Evolutionary conservation across 768 basidiomycete species (phyloP).

Genomic region (Kwoniella sp.): DNA sequence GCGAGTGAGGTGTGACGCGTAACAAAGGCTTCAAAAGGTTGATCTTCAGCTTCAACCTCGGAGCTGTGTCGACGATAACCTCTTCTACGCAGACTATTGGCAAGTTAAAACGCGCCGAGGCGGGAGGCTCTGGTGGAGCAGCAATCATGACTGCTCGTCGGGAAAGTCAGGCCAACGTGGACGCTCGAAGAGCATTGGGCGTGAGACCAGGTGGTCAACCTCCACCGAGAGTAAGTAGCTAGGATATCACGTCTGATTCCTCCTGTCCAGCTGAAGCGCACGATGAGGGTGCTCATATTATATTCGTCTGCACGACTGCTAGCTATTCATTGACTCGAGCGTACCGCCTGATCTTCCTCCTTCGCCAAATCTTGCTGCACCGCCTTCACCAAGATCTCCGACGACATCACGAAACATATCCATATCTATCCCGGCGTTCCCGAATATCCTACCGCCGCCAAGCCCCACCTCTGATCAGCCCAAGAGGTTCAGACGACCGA

Average conservation of each 20-base stretch:
- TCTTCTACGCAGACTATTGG: too few relatives aligned
- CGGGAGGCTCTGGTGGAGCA: too few relatives aligned
- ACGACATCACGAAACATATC: conserved; percentile 16
- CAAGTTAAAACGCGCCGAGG: too few relatives aligned
- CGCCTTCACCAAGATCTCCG: conserved; percentile 20
- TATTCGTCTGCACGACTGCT: background rate
- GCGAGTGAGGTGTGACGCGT: too few relatives aligned
- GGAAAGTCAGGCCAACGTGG: conserved; percentile 15
- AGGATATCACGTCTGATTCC: too few relatives aligned
- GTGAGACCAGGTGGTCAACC: conserved; percentile 25
- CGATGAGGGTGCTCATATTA: background rate
- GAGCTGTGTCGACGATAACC: too few relatives aligned
- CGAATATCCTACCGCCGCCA: background rate
- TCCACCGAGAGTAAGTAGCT: conserved; percentile 27
- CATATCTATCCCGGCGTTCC: conserved; percentile 11
- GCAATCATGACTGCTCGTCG: conserved; percentile 3
- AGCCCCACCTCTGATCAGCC: conserved; percentile 27
- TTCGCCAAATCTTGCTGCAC: conserved; percentile 9
- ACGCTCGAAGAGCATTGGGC: conserved; percentile 26
- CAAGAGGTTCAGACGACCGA: conserved; percentile 34
- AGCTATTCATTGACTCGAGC: conserved; percentile 10
- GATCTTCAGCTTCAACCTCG: too few relatives aligned
- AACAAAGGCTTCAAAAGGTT: too few relatives aligned
- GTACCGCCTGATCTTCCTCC: background rate
- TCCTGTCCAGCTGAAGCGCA: background rate